These are phyloP conservation scores for Acacia concinna DNA, from an alignment of 331 rosid species.

Conservation along the genomic window DNA sequence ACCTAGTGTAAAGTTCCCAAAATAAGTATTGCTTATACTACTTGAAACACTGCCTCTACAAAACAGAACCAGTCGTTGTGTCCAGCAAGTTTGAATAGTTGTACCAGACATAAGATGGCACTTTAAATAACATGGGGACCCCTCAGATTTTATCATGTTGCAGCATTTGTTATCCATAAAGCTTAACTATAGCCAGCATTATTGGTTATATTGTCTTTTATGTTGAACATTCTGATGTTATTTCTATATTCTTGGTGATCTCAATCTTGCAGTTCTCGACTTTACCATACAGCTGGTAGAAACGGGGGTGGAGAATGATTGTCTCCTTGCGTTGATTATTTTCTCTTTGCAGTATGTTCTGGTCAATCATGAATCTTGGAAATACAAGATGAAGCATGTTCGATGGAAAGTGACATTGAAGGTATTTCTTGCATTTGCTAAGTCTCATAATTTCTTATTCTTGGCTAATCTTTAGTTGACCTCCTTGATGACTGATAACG, in stretches of 20 bases:
- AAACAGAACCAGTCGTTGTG: neutral
- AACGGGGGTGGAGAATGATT: constrained; percentile 82
- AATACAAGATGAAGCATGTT: constrained; percentile 72
- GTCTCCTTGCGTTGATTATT: constrained; percentile 65
- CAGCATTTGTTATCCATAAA: neutral
- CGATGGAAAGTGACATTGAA: constrained; percentile 84
- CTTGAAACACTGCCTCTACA: neutral
- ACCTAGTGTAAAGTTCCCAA: no score
- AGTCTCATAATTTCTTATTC: constrained; percentile 2
- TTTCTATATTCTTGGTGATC: constrained; percentile 37
- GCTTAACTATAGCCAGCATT: neutral
- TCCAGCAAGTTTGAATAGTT: neutral
- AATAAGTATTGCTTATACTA: neutral
- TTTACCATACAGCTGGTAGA: constrained; percentile 81
- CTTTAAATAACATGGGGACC: neutral
- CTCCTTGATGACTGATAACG: constrained; percentile 18
- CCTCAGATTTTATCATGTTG: neutral
- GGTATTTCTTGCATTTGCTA: constrained; percentile 50
- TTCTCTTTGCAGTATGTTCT: constrained; percentile 85
- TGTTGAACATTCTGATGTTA: constrained; percentile 15
- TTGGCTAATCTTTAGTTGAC: constrained; percentile 20
- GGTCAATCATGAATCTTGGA: constrained; percentile 86
- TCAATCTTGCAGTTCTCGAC: constrained; percentile 78
- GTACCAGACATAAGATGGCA: neutral
- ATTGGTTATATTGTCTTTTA: constrained; percentile 21